Conservation (phyloP, 108 stramenopile species). For the Skeletonema potamos region DNA sequence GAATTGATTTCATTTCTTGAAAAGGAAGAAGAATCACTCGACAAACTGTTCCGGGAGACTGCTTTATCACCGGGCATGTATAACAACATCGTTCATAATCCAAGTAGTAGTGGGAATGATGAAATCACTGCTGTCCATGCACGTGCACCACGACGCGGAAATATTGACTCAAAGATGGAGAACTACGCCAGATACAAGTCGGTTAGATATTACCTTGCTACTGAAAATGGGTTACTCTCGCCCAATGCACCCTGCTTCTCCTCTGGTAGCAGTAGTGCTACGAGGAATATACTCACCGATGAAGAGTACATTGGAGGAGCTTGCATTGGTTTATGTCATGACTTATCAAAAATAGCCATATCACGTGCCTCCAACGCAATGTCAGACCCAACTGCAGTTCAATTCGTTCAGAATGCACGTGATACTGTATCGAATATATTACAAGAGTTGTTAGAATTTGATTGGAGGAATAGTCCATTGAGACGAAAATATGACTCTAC, state of each 20-base stretch:
- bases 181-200: slow-evolving; percentile 65
- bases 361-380: slow-evolving; percentile 63
- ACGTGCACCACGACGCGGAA: slow-evolving; percentile 47
- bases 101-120: slow-evolving; percentile 1
- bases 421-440: slow-evolving; percentile 57
- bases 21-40: slow-evolving; percentile 20
- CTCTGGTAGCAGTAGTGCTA: neutral
- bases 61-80: slow-evolving; percentile 6
- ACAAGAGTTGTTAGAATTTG: slow-evolving; percentile 74
- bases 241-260: slow-evolving; percentile 16
- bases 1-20: neutral
- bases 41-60: slow-evolving; percentile 20
- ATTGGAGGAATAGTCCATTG: slow-evolving; percentile 93
- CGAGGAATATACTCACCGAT: slow-evolving; percentile 52
- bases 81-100: slow-evolving; percentile 23
- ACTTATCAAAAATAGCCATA: slow-evolving; percentile 66
- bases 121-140: slow-evolving; percentile 7
- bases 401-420: slow-evolving; percentile 53
- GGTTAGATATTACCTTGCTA: slow-evolving; percentile 58
- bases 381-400: slow-evolving; percentile 32
- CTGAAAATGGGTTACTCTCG: slow-evolving; percentile 37
- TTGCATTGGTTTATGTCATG: slow-evolving; percentile 72
- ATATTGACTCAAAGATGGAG: slow-evolving; percentile 56
- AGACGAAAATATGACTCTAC: slow-evolving; percentile 86
- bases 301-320: slow-evolving; percentile 83